These are phyloP conservation scores for Emiliania huxleyi DNA, from an alignment of 78 protist species.

Conservation along the genomic window DNA sequence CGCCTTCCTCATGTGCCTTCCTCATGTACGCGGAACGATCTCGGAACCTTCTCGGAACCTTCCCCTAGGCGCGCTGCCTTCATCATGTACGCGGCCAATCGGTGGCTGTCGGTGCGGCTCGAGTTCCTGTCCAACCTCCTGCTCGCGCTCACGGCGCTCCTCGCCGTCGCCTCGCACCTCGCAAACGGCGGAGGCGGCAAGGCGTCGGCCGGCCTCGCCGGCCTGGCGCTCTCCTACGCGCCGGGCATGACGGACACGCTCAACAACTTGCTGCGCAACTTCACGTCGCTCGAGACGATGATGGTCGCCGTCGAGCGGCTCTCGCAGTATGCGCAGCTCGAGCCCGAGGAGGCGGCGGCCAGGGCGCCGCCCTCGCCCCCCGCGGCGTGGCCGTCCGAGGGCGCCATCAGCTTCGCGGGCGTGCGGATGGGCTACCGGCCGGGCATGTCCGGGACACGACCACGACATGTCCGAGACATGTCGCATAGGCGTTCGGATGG, in stretches of 20 bases:
- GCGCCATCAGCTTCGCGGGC: constrained; percentile 40
- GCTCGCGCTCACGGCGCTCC: neutral
- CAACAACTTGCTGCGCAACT: neutral
- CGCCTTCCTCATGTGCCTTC: too few relatives aligned
- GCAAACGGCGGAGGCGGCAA: neutral
- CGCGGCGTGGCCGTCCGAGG: neutral
- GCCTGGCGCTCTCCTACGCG: constrained; percentile 57
- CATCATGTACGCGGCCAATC: neutral
- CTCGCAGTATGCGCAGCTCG: neutral
- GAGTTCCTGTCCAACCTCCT: neutral
- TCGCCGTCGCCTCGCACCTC: neutral
- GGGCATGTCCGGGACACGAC: too few relatives aligned
- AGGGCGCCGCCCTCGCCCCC: neutral
- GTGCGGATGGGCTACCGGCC: constrained; percentile 17
- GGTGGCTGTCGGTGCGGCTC: constrained; percentile 15
- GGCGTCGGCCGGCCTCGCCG: constrained; percentile 24
- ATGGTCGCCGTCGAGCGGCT: constrained; percentile 66
- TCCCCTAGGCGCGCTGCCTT: too few relatives aligned
- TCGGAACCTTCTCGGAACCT: too few relatives aligned
- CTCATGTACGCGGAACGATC: too few relatives aligned
- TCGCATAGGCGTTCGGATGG: constrained; percentile 18
- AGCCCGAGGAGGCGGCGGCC: neutral
- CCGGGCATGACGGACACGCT: constrained; percentile 41
- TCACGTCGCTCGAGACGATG: constrained; percentile 65
- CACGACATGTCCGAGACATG: too few relatives aligned